Evolutionary conservation across 192 early-diverging fungal species (phyloP).

Genomic region (Pilobolus umbonatus): DNA sequence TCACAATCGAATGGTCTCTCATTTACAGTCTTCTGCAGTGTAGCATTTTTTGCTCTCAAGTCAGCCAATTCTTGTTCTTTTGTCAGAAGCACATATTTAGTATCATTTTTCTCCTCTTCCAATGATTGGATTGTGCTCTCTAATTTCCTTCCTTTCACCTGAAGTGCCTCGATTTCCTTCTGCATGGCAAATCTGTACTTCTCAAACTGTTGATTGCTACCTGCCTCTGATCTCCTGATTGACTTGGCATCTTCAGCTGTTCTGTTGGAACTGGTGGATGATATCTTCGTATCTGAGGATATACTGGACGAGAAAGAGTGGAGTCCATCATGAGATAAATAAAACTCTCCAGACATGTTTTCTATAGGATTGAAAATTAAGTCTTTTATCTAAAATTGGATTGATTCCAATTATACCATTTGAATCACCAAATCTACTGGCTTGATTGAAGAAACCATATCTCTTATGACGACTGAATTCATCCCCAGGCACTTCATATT

Average conservation of each 20-base stretch:
- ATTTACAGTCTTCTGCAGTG: slow-evolving; percentile 18
- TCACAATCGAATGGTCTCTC: too few species aligned
- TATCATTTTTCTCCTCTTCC: slow-evolving; percentile 5
- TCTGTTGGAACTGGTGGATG: slow-evolving; percentile 10
- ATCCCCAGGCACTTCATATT: slow-evolving; percentile 12
- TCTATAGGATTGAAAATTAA: neutral
- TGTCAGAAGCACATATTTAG: neutral
- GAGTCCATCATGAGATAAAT: slow-evolving; percentile 3
- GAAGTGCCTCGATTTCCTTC: slow-evolving; percentile 22
- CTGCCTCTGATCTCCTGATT: neutral
- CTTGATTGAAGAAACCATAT: slow-evolving; percentile 8
- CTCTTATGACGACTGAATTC: neutral
- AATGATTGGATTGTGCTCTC: slow-evolving; percentile 10
- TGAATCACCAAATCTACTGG: slow-evolving; percentile 8
- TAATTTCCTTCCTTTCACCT: slow-evolving; percentile 18
- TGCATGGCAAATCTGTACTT: slow-evolving; percentile 19
- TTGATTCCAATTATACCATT: neutral
- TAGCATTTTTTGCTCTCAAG: slow-evolving; percentile 9
- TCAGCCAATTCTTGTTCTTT: slow-evolving; percentile 21
- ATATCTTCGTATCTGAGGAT: slow-evolving; percentile 8
- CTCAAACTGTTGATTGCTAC: slow-evolving; percentile 11
- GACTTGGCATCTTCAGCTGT: slow-evolving; percentile 6
- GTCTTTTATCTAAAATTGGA: neutral
- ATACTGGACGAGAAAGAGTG: slow-evolving; percentile 8
- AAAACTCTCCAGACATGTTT: neutral